Base-by-base conservation (phyloP, 805 yeast genomes). In the Candida xiaguanensis region DNA sequence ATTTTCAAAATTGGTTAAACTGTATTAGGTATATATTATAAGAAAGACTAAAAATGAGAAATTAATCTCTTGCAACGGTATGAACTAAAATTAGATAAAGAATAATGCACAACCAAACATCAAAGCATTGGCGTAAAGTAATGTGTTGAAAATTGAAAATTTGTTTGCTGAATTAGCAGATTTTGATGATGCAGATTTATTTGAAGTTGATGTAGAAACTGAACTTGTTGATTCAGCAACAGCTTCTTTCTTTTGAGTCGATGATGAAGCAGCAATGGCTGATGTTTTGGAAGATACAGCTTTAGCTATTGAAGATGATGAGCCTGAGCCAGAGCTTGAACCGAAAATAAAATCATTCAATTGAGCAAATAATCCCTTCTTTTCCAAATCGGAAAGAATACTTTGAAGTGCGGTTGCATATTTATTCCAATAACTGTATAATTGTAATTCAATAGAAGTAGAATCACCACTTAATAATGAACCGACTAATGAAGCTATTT, bases 311-410 rank as follows among this genome's bases (percentile, higher is more conserved):
- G 50, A 18, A n/a, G 31, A 5, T 9, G 31, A 28, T 16, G 31
- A 28, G 19, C 46, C 34, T 18, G 50, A 29, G 22, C 46, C 26
- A 3, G 54, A 43, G 8, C 61, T 18, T 20, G 9, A 14, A 25
- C 37, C 59, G 51, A 63, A 64, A 3, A 68, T 45, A 31, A 52
- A 58, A 32, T 54, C 40, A 48, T 68, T 68, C 54, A 68, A 61
- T 40, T 64, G 59, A 13, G 48, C 57, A 41, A 68, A 68, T 8
- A 64, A 51, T 5, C 73, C 73, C 29, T 52, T 53, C 22, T 49
- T 36, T 42, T 68, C 68, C 25, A 67, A 58, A 31, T 58, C 69
- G 5, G 36, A 29, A 30, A 65, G 34, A 13, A 66, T 59, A n/a
- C 44, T 53, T 33, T 48, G 46, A 16, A 66, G 37, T 4, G 69